Evolutionary conservation across 495 filamentous ascomycete genomes (phyloP).

Genomic region (Trichoderma reesei): DNA sequence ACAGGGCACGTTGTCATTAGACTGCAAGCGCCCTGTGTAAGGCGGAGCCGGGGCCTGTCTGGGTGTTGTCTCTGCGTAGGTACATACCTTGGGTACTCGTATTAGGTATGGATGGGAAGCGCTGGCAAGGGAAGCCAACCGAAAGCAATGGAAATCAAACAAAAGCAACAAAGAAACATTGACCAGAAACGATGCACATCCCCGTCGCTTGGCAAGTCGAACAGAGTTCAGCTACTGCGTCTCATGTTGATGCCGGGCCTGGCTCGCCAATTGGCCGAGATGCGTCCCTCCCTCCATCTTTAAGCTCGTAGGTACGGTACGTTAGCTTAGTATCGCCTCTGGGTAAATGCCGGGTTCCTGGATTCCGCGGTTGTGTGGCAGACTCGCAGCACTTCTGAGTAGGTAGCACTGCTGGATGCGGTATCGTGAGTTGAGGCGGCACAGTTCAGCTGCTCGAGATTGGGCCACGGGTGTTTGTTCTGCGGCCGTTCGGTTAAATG

Average conservation of each 20-base stretch:
- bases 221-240: constrained; percentile 8
- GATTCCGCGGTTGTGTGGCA: neutral
- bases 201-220: too few relatives aligned
- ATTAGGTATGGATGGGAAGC: neutral
- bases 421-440: too few relatives aligned
- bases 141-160: neutral
- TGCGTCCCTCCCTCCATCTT: neutral
- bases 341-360: neutral
- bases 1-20: neutral
- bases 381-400: too few relatives aligned
- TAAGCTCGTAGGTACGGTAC: too few relatives aligned
- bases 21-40: neutral
- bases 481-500: too few relatives aligned
- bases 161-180: too few relatives aligned
- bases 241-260: neutral
- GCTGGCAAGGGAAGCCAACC: neutral
- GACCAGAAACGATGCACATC: too few relatives aligned
- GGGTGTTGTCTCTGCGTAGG: neutral
- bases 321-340: too few relatives aligned
- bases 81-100: neutral
- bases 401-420: too few relatives aligned
- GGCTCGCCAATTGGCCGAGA: neutral
- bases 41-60: neutral
- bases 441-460: neutral
- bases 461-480: neutral